These are phyloP conservation scores for Rhodosporidiobolus odoratus DNA, from an alignment of 768 basidiomycete species.

Conservation along the genomic window DNA sequence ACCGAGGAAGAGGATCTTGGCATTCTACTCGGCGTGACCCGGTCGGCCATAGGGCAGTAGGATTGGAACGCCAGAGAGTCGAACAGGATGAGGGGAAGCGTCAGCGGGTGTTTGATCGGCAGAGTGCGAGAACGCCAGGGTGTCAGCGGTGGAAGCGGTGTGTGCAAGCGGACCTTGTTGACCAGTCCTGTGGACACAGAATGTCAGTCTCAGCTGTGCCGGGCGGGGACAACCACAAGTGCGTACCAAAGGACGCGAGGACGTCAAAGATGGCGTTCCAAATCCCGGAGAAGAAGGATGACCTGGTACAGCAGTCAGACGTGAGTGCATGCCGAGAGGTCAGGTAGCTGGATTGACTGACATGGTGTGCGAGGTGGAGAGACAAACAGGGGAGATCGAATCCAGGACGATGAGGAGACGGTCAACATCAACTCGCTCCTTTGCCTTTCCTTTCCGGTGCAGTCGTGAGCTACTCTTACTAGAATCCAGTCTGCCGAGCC, in stretches of 20 bases:
- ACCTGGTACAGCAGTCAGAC: not conserved
- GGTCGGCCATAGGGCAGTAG: no score
- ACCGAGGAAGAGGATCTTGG: conserved; percentile 98
- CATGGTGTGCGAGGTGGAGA: not conserved
- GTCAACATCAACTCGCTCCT: no score
- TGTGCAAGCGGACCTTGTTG: conserved; percentile 33
- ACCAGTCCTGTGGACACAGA: conserved; percentile 35
- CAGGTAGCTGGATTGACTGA: not conserved
- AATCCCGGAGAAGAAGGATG: conserved; percentile 60
- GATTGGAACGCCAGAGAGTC: not conserved
- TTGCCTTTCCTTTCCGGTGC: no score
- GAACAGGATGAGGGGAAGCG: not conserved
- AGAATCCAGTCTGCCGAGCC: no score
- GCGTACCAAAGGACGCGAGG: conserved; percentile 81
- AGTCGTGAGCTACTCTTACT: no score
- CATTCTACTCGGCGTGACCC: conserved; percentile 58
- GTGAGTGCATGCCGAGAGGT: not conserved
- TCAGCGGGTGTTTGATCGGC: not conserved
- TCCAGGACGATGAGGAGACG: no score
- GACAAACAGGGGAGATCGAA: no score
- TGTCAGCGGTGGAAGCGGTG: not conserved
- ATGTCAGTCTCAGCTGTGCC: not conserved
- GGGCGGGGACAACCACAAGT: not conserved
- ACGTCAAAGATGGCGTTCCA: conserved; percentile 96
- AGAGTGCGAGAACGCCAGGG: not conserved